These are phyloP conservation scores for Agaricus blazei DNA, from an alignment of 768 basidiomycete genomes.

Conservation along the genomic window DNA sequence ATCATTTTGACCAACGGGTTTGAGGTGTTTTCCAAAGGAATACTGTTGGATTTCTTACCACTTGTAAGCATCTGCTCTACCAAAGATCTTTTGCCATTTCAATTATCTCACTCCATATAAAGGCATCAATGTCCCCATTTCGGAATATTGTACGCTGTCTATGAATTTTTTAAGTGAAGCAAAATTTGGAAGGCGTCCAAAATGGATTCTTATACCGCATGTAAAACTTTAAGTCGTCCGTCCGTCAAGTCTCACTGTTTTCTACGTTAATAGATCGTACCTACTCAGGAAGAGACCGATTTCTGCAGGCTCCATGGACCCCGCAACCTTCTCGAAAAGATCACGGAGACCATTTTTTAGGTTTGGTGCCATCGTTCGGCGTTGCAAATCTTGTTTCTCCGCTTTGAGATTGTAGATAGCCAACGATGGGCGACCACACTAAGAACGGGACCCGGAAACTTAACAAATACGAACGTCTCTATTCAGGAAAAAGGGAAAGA, in stretches of 20 bases:
- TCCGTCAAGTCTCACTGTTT: not conserved
- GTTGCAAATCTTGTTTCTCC: no score
- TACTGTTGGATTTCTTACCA: slow-evolving; percentile 42
- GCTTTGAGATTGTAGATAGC: no score
- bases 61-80: slow-evolving; percentile 25
- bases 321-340: slow-evolving; percentile 42
- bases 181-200: slow-evolving; percentile 51
- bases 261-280: slow-evolving; percentile 47
- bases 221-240: slow-evolving; percentile 13
- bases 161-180: slow-evolving; percentile 36
- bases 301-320: slow-evolving; percentile 40
- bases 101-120: not conserved
- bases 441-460: no score
- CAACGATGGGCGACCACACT: no score
- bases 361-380: not conserved
- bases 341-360: slow-evolving; percentile 50
- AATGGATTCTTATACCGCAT: slow-evolving; percentile 69
- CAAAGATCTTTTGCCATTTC: not conserved
- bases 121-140: slow-evolving; percentile 48
- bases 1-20: slow-evolving; percentile 52
- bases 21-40: slow-evolving; percentile 60
- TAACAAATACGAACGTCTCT: no score
- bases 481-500: no score
- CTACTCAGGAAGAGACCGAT: slow-evolving; percentile 63
- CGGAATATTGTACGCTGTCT: slow-evolving; percentile 36